These are phyloP conservation scores for Chalciporus piperatus DNA, from an alignment of 768 basidiomycete species.

Conservation along the genomic window DNA sequence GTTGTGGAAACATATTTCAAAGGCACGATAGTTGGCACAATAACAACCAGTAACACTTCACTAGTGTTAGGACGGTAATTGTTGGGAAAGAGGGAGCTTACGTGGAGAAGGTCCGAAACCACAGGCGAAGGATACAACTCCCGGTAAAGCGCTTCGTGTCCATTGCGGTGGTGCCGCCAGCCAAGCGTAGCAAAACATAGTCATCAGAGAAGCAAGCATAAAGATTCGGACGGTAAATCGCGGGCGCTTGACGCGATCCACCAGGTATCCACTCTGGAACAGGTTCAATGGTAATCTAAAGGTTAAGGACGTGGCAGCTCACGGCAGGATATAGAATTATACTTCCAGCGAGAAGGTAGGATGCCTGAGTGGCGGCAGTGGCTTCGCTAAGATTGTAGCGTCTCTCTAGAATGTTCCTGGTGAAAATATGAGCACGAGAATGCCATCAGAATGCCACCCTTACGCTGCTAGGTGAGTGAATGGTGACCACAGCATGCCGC, in stretches of 20 bases:
- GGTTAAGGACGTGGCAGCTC: constrained; percentile 20
- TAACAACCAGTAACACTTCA: constrained; percentile 66
- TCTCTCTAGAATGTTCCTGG: constrained; percentile 69
- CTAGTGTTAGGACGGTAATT: constrained; percentile 2
- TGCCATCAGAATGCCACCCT: constrained; percentile 21
- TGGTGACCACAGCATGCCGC: constrained; percentile 75
- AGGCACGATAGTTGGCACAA: constrained; percentile 71
- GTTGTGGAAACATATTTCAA: constrained; percentile 75
- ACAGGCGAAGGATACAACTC: constrained; percentile 56
- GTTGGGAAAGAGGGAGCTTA: constrained; percentile 23
- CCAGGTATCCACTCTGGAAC: constrained; percentile 58
- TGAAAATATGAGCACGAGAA: constrained; percentile 2
- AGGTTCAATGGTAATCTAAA: constrained; percentile 1
- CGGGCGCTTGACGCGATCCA: constrained; percentile 57
- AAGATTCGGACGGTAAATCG: constrained; percentile 59
- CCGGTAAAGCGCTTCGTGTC: constrained; percentile 61
- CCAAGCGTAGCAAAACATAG: constrained; percentile 64
- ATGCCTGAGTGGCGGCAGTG: constrained; percentile 61
- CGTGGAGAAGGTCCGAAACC: constrained; percentile 75
- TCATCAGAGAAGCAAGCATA: constrained; percentile 54
- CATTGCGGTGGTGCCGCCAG: constrained; percentile 54
- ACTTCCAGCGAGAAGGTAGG: constrained; percentile 69
- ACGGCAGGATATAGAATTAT: constrained; percentile 70
- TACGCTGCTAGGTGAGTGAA: constrained; percentile 76
- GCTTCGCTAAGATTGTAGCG: constrained; percentile 61